These are phyloP conservation scores for Przewalskia tangutica DNA, from an alignment of 257 asterid genomes.

Conservation along the genomic window DNA sequence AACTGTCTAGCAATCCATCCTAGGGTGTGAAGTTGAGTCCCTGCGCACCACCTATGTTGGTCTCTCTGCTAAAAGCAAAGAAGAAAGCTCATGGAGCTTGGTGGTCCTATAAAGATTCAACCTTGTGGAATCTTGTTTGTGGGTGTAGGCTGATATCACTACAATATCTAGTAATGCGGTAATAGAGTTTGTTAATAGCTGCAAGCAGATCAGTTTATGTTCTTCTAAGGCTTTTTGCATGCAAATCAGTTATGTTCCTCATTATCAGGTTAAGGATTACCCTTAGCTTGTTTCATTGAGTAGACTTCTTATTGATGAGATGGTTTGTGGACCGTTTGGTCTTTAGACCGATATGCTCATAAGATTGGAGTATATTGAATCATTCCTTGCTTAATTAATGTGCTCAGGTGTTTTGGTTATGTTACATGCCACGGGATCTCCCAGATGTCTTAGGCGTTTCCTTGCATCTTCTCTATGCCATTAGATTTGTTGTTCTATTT, in stretches of 20 bases:
- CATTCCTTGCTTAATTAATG: not conserved
- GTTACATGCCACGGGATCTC: not conserved
- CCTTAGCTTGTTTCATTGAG: not conserved
- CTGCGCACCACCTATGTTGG: no score
- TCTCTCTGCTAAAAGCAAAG: not conserved
- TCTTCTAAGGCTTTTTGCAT: not conserved
- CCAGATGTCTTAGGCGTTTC: not conserved
- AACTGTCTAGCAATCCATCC: no score
- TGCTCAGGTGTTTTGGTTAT: not conserved
- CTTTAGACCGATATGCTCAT: not conserved
- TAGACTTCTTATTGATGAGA: not conserved
- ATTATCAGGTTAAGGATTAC: not conserved
- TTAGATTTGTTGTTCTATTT: not conserved
- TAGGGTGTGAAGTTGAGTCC: no score
- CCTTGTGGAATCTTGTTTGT: not conserved
- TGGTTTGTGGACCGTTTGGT: not conserved
- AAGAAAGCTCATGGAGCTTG: not conserved
- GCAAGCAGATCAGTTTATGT: not conserved
- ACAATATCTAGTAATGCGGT: not conserved
- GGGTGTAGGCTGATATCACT: not conserved
- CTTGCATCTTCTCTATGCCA: not conserved
- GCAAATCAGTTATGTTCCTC: not conserved
- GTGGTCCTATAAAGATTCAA: not conserved
- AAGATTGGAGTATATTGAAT: not conserved
- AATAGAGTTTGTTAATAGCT: not conserved